Percentiles rank a stretch among this genome's conserved stretches.
Evolutionary conservation across 1,284 basidiomycete genomes (phyloP).

Genomic region (Chiua sp.): DNA sequence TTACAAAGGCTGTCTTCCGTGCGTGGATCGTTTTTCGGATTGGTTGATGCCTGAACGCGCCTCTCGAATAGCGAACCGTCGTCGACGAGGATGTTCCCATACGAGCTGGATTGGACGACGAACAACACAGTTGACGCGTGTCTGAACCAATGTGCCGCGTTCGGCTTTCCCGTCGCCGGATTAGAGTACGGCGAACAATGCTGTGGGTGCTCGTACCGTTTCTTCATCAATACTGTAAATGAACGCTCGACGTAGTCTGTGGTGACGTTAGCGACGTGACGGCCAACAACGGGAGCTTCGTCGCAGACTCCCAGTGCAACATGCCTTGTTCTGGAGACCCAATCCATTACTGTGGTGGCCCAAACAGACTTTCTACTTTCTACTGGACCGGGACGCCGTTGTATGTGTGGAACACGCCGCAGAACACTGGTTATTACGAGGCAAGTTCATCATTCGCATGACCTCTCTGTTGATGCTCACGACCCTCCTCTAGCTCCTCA

Average conservation of each 20-base stretch:
- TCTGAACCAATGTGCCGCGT: conserved; percentile 64
- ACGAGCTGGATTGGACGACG: conserved; percentile 59
- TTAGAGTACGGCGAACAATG: conserved; percentile 67
- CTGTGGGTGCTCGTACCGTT: conserved; percentile 49
- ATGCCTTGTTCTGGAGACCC: conserved; percentile 71
- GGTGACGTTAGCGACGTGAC: conserved; percentile 65
- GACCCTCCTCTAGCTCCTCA: conserved; percentile 55
- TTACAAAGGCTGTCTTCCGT: conserved; percentile 73
- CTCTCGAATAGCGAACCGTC: conserved; percentile 39
- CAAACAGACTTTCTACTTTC: conserved; percentile 56
- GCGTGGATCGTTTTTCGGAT: conserved; percentile 25
- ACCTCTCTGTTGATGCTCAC: background rate
- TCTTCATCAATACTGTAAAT: too few relatives aligned
- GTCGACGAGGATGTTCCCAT: conserved; percentile 54
- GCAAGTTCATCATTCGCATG: conserved; percentile 34
- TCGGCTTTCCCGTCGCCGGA: conserved; percentile 69
- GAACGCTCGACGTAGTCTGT: conserved; percentile 52
- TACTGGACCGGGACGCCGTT: conserved; percentile 60
- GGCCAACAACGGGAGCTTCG: conserved; percentile 46
- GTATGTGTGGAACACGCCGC: conserved; percentile 66
- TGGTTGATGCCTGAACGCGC: conserved; percentile 3
- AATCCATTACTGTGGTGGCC: conserved; percentile 65
- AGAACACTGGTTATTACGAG: conserved; percentile 69
- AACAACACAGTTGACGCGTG: conserved; percentile 70
- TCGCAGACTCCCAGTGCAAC: conserved; percentile 57